These are phyloP conservation scores for Prunus dulcis DNA, from an alignment of 306 rosid species.

Conservation along the genomic window DNA sequence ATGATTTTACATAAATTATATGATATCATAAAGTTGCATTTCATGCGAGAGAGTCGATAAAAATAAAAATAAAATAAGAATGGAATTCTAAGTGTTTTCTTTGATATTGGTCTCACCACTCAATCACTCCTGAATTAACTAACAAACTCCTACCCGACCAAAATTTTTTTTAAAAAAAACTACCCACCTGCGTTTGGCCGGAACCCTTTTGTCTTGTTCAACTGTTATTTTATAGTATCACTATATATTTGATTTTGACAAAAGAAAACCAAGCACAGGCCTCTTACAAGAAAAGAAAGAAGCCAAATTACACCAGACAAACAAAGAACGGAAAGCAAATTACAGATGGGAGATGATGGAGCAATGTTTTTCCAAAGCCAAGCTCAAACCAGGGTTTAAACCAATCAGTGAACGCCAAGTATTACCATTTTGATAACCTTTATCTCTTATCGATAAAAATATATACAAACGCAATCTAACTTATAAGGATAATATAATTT, in stretches of 20 bases:
- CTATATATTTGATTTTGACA: not conserved
- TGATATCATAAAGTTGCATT: not conserved
- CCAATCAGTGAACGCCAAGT: conserved; percentile 6
- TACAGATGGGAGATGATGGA: not conserved
- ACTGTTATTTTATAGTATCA: conserved; percentile 1
- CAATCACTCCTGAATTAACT: not conserved
- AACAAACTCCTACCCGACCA: not conserved
- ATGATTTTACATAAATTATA: not conserved
- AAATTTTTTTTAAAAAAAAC: not conserved
- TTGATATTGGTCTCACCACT: not conserved
- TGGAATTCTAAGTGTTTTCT: not conserved
- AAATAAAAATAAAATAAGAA: not conserved
- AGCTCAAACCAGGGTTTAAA: no score
- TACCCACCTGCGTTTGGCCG: not conserved
- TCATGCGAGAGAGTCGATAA: not conserved
- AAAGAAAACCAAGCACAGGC: not conserved
- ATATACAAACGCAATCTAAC: not conserved
- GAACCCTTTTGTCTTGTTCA: not conserved
- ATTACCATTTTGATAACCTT: not conserved
- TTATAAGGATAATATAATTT: not conserved
- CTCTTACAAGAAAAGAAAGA: not conserved
- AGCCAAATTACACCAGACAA: conserved; percentile 1
- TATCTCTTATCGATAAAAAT: not conserved
- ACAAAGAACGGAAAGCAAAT: not conserved
- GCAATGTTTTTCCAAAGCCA: not conserved